A percentile compares a stretch with the other conserved stretches of the same genome.
These are phyloP conservation scores for Vitis rupestris DNA, from an alignment of 164 flowering plant species.

Conservation along the genomic window DNA sequence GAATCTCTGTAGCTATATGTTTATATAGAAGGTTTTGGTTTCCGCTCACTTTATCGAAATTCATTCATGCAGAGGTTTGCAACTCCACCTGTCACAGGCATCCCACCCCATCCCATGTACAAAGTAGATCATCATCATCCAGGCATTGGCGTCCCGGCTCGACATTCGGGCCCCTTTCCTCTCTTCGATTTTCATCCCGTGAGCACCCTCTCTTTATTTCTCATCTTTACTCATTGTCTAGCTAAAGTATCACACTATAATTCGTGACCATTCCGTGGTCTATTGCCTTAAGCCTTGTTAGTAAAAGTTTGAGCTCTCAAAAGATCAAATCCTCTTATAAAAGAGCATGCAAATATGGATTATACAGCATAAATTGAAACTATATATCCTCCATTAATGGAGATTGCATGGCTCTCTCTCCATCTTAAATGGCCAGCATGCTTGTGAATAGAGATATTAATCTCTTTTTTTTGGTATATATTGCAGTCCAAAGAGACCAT, in stretches of 20 bases:
- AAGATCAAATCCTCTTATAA: too few species aligned
- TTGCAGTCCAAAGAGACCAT: conserved; percentile 82
- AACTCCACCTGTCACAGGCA: conserved; percentile 48
- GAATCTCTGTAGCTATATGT: not conserved
- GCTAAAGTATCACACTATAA: too few species aligned
- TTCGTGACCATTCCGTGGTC: too few species aligned
- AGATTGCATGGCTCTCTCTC: too few species aligned
- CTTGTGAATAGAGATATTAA: not conserved
- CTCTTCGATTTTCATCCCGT: conserved; percentile 64
- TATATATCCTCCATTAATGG: too few species aligned
- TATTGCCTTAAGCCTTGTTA: too few species aligned
- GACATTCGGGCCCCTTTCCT: conserved; percentile 29
- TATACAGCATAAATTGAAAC: too few species aligned
- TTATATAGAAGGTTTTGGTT: too few species aligned
- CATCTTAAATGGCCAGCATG: too few species aligned
- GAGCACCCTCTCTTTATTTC: conserved; percentile 6
- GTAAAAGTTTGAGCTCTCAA: too few species aligned
- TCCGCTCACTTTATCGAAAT: not conserved
- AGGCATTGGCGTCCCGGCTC: conserved; percentile 25
- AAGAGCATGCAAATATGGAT: too few species aligned
- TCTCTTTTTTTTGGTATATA: not conserved
- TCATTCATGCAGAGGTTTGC: conserved; percentile 50
- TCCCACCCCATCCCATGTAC: conserved; percentile 60
- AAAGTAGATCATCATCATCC: conserved; percentile 31
- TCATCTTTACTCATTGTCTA: not conserved